phyloP scores from a whole-genome alignment of 306 rosid genomes.

The Pyrus betulifolia region DNA sequence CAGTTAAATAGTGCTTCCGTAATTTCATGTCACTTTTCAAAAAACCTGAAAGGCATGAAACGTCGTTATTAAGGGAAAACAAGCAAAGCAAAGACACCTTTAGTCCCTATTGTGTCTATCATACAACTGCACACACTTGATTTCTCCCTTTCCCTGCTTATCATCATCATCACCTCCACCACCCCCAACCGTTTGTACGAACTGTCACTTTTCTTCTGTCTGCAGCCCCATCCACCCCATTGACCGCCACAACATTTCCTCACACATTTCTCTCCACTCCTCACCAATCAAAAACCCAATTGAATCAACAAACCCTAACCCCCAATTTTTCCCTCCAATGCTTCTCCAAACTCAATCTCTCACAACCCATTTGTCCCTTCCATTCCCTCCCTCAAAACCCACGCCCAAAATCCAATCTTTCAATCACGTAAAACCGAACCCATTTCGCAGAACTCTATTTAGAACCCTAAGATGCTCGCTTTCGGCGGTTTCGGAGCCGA shows the following conservation, averaged over 20 bases:
- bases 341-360: constrained; percentile 49
- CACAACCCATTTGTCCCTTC: constrained; percentile 20
- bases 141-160: neutral
- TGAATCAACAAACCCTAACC: neutral
- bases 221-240: neutral
- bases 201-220: neutral
- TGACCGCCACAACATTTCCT: neutral
- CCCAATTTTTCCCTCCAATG: constrained; percentile 19
- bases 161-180: neutral
- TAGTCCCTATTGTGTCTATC: neutral
- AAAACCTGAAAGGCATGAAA: no score
- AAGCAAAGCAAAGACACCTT: neutral
- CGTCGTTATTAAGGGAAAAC: no score
- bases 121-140: neutral
- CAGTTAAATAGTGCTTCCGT: no score
- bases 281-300: neutral
- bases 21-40: no score
- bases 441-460: constrained; percentile 17
- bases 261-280: neutral
- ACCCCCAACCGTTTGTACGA: neutral
- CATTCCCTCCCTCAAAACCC: constrained; percentile 19
- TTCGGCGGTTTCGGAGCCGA: constrained; percentile 34
- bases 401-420: constrained; percentile 10
- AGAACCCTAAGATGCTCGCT: constrained; percentile 45
- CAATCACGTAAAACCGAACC: constrained; percentile 1